phyloP scores from a whole-genome alignment of 2,329 filamentous ascomycete genomes.

The Cytospora schulzeri region DNA sequence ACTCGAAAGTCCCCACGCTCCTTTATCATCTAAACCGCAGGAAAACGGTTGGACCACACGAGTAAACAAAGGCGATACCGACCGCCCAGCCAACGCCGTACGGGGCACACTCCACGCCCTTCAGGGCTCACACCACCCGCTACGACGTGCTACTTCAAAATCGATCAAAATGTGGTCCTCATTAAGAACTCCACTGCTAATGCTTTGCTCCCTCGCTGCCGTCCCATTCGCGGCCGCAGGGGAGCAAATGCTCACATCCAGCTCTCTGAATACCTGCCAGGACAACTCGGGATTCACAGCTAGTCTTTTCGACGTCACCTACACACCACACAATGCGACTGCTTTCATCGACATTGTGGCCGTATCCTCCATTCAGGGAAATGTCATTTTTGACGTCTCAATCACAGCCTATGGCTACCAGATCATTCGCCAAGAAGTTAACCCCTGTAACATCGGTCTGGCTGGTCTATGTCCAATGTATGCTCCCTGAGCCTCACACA shows the following conservation, averaged over 20 bases:
- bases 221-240: constrained; percentile 55
- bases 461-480: constrained; percentile 84
- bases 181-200: constrained; percentile 46
- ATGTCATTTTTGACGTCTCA: constrained; percentile 74
- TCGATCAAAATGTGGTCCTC: constrained; percentile 50
- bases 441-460: constrained; percentile 74
- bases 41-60: constrained; percentile 22
- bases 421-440: constrained; percentile 65
- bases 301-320: constrained; percentile 83
- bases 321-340: constrained; percentile 74
- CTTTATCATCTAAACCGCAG: constrained; percentile 14
- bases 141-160: constrained; percentile 2
- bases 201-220: constrained; percentile 48
- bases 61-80: constrained; percentile 6
- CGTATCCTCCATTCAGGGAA: constrained; percentile 79
- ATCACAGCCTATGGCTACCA: constrained; percentile 83
- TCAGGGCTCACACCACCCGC: constrained; percentile 9
- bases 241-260: constrained; percentile 73
- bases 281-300: constrained; percentile 83
- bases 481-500: not conserved
- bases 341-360: constrained; percentile 76
- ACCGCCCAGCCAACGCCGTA: constrained; percentile 6
- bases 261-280: constrained; percentile 83
- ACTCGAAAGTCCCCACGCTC: constrained; percentile 5
- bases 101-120: constrained; percentile 16